phyloP scores from a whole-genome alignment of 1,284 basidiomycete species.

The Microbotryum violaceum region DNA sequence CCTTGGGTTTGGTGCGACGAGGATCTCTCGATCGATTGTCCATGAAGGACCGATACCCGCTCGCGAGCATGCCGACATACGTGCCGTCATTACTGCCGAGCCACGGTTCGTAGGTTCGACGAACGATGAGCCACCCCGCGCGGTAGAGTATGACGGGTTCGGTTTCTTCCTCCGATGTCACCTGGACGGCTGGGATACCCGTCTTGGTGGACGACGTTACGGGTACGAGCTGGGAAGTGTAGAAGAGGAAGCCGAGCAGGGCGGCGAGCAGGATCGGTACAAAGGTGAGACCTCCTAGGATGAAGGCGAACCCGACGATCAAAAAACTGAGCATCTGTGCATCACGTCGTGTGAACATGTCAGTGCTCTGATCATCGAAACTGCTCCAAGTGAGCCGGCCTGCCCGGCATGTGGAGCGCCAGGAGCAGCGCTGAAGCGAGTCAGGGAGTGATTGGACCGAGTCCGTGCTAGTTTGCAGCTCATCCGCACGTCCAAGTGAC shows the following conservation, averaged over 20 bases:
- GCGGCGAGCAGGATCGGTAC: slow-evolving; percentile 60
- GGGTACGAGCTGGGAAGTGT: slow-evolving; percentile 30
- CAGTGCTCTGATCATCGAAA: not conserved
- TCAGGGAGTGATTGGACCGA: too few species aligned
- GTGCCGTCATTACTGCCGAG: slow-evolving; percentile 45
- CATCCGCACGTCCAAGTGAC: too few species aligned
- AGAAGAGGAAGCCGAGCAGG: slow-evolving; percentile 51
- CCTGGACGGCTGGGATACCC: slow-evolving; percentile 1
- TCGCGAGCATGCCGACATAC: slow-evolving; percentile 35
- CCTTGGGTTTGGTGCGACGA: slow-evolving; percentile 67
- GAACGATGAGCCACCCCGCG: slow-evolving; percentile 76
- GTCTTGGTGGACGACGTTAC: slow-evolving; percentile 6
- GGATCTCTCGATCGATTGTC: slow-evolving; percentile 53
- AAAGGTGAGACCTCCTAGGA: slow-evolving; percentile 80
- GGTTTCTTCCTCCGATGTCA: slow-evolving; percentile 7
- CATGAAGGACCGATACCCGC: slow-evolving; percentile 39
- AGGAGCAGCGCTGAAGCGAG: too few species aligned
- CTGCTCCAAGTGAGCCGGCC: too few species aligned
- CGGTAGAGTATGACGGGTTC: slow-evolving; percentile 49
- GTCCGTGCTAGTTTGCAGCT: too few species aligned
- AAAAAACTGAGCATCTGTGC: slow-evolving; percentile 11
- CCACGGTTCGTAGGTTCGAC: slow-evolving; percentile 65
- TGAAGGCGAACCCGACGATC: slow-evolving; percentile 58
- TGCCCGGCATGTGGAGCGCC: too few species aligned
- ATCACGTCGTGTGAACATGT: not conserved